These are phyloP conservation scores for Lagerstroemia fauriei DNA, from an alignment of 441 rosid species.

Conservation along the genomic window DNA sequence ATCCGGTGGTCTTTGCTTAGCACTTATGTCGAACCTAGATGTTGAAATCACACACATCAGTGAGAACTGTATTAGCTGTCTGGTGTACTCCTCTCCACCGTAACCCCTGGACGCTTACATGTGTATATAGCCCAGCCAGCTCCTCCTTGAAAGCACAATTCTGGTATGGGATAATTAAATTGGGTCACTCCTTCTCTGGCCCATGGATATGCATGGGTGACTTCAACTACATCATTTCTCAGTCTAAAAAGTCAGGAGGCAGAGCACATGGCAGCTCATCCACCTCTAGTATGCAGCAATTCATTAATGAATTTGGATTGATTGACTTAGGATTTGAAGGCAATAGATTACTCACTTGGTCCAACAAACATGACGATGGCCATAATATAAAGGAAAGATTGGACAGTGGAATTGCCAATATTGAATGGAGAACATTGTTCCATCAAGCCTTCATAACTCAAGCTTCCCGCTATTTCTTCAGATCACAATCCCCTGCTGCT, in stretches of 20 bases:
- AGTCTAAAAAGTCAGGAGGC: background rate
- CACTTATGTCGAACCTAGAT: background rate
- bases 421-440: background rate
- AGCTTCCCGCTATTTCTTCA: background rate
- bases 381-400: background rate
- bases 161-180: background rate
- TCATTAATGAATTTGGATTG: no score
- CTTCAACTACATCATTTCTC: background rate
- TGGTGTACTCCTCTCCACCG: background rate
- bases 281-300: background rate
- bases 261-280: background rate
- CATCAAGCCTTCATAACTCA: background rate
- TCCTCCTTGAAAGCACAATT: background rate
- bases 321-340: background rate
- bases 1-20: background rate
- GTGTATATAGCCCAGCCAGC: background rate
- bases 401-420: background rate
- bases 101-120: background rate
- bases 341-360: background rate
- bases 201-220: background rate
- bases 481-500: background rate
- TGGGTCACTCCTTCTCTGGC: background rate
- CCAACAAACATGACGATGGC: background rate
- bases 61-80: no score
- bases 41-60: background rate